These are phyloP conservation scores for Tetrapyrgos nigripes DNA, from an alignment of 1,284 basidiomycete species.

Conservation along the genomic window DNA sequence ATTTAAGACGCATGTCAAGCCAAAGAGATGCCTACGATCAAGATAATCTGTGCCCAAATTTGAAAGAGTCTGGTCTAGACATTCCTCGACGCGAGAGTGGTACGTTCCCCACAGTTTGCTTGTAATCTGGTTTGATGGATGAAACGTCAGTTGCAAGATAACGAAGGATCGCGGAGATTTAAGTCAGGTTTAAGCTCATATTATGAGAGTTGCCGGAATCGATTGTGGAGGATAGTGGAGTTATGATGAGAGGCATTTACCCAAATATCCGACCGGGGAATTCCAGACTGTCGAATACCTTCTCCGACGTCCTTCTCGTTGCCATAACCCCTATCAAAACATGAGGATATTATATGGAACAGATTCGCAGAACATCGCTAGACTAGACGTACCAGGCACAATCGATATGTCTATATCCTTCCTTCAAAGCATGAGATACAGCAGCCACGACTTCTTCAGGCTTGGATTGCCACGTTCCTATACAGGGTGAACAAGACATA, in stretches of 20 bases:
- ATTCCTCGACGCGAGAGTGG: conserved; percentile 77
- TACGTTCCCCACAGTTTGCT: conserved; percentile 78
- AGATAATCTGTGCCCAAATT: conserved; percentile 82
- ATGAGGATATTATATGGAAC: too few relatives aligned
- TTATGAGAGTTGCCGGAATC: conserved; percentile 6
- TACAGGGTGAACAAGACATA: background rate
- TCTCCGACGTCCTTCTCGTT: conserved; percentile 89
- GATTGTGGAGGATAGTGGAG: too few relatives aligned
- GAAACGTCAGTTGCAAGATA: background rate
- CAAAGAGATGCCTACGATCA: conserved; percentile 55
- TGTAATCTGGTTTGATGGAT: conserved; percentile 53
- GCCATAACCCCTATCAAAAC: conserved; percentile 67
- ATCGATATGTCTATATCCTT: conserved; percentile 82
- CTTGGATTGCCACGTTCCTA: conserved; percentile 84
- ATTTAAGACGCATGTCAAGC: background rate
- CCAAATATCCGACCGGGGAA: conserved; percentile 83
- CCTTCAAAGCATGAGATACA: conserved; percentile 77
- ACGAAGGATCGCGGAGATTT: background rate
- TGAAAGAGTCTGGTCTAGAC: conserved; percentile 73
- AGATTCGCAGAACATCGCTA: conserved; percentile 29
- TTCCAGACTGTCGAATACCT: conserved; percentile 80
- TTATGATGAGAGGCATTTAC: conserved; percentile 59
- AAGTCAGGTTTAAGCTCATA: background rate
- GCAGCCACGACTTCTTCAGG: conserved; percentile 73
- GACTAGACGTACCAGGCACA: conserved; percentile 70